These are phyloP conservation scores for Psilocybe sp. DNA, from an alignment of 768 basidiomycete genomes.

Conservation along the genomic window DNA sequence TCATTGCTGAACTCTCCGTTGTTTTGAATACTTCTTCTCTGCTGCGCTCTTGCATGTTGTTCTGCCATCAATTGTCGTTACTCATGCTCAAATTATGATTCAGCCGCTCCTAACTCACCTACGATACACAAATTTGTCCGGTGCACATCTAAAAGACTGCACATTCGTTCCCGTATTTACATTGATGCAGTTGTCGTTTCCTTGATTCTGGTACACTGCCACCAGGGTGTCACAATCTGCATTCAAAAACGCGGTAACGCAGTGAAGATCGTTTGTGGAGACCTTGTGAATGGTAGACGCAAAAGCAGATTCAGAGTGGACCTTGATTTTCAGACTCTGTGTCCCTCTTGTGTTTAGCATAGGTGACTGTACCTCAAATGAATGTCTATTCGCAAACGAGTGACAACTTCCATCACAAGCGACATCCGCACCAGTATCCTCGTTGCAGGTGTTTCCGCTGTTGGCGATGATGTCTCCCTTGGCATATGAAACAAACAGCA, in stretches of 20 bases:
- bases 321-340: too few relatives aligned
- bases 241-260: neutral
- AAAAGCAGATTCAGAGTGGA: too few relatives aligned
- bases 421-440: neutral
- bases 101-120: too few relatives aligned
- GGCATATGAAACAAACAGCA: too few relatives aligned
- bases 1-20: too few relatives aligned
- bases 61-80: too few relatives aligned
- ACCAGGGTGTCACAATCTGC: neutral
- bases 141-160: conserved; percentile 1
- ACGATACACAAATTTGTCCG: neutral
- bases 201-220: neutral
- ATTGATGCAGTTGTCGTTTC: conserved; percentile 2
- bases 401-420: neutral
- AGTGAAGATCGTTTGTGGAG: neutral
- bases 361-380: neutral
- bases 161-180: conserved; percentile 7
- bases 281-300: neutral
- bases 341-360: neutral
- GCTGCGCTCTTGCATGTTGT: too few relatives aligned
- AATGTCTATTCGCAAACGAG: neutral
- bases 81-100: too few relatives aligned
- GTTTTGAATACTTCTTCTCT: too few relatives aligned
- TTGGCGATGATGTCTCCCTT: conserved; percentile 3
- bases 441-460: conserved; percentile 1